Base-by-base conservation (phyloP, 768 basidiomycete species). In the Pisolithus marmoratus region DNA sequence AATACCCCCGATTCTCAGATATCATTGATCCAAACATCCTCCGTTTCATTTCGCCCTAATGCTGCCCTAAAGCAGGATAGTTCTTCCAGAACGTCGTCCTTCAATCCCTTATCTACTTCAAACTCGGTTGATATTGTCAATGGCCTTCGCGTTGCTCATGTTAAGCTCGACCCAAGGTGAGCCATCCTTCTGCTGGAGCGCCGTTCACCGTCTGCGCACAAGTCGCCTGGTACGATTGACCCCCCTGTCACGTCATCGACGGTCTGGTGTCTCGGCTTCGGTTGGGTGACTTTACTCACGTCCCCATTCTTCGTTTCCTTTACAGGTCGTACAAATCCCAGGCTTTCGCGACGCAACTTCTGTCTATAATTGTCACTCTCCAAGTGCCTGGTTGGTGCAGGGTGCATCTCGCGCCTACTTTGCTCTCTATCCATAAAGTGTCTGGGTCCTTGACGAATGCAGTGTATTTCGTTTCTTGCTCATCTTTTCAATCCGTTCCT, bases 361-460 rank as follows among this genome's bases (percentile, higher is more conserved):
- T 87, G 29, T 73, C 78, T 47, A 74, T 85, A 46, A 58, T 87
- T 24, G 73, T 72, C 37, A 66, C 72, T 11, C 72, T 91, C 43
- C 74, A 74, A 43, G 71, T 87, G 3, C 79, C 81, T 20, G 71
- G 71, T 29, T 92, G 90, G 90, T 63, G 65, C 37, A 71, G 74
- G 20, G 53, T 68, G 2, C 72, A 70, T 43, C 70, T 84, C 40
- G 70, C 70, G 29, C 68, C 79, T 31, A 66, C 76, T 42, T 67
- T 72, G 27, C 62, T 94, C 47, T 74, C 73, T 50, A 78, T 97
- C 57, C 76, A 75, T 63, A 94, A 87, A 64, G 87, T 94, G 22
- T 91, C 94, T 7, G 94, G 95, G 8, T 87, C 91, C 11, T 71
- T 97, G 57, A 99, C 95, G 38, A 99, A 99, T 68, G 87, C 90